Base-by-base conservation (phyloP, 495 filamentous ascomycete species). In the Annulohypoxylon maeteangense region DNA sequence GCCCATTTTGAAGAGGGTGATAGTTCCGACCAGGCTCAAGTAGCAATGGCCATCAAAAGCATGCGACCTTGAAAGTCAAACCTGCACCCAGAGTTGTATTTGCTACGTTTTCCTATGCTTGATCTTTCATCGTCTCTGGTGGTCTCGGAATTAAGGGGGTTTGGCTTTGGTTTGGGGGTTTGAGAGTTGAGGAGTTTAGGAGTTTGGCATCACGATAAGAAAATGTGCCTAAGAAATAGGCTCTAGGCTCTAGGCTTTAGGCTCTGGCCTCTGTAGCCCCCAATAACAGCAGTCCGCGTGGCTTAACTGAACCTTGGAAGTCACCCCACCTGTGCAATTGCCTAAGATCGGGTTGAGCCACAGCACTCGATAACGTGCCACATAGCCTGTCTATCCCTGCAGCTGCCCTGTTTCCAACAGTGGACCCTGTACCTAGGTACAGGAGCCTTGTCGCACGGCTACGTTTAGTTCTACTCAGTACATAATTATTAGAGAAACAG, bases 361-460 rank as follows among this genome's bases (percentile, higher is more conserved):
- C 27, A 29, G 27, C 27, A 29, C 27, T 3, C 6, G 3, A 51
- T 31, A 69, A 12, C 18, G 47, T 62, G 61, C 51, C 53, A 57
- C 47, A 70, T 27, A 27, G 27, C 25, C 16, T 18, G 12, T 16
- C 11, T 18, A 36, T 23, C 44, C 44, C 53, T 40, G 20, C 25
- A 42, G 22, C 50, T 44, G 4, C 40, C 40, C 40, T 20, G 40
- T 40, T 12, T 14, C 36, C 11, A 3, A 4, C 32, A 5, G 32
- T 36, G 7, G n/a, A 20, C 23, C 27, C 36, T 31, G 14, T 32
- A 53, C 50, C 4, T 32, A 16, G 25, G 20, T 40, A 47, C 25
- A 2, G 64, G 64, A 72, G 70, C 59, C 70, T 72, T 31, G 70
- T 68, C 60, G 61, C 51, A 68, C 70, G 60, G 70, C 70, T 68